These are phyloP conservation scores for Colletotrichum sp. DNA, from an alignment of 2,329 filamentous ascomycete genomes.

Conservation along the genomic window DNA sequence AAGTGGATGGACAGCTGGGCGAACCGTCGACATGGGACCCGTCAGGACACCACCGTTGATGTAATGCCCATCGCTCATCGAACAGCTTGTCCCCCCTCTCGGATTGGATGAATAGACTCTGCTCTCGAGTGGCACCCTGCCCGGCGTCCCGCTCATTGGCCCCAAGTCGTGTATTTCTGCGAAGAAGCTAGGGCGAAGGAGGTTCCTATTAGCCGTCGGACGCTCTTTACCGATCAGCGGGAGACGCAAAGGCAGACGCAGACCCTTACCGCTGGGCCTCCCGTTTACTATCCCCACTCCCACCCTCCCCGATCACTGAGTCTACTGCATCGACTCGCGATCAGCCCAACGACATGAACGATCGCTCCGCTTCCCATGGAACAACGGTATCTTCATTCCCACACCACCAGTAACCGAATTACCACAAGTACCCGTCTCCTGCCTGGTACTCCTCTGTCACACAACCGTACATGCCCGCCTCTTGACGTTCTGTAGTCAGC, in stretches of 20 bases:
- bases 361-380: constrained; percentile 7
- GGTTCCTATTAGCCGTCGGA: neutral
- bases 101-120: neutral
- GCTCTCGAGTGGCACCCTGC: neutral
- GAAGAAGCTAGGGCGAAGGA: neutral
- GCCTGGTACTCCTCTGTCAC: neutral
- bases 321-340: constrained; percentile 11
- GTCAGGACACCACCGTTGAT: neutral
- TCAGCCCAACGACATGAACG: constrained; percentile 15
- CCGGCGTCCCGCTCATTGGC: neutral
- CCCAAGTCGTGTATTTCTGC: neutral
- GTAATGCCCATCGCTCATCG: neutral
- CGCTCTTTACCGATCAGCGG: neutral
- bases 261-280: neutral
- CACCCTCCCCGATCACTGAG: constrained; percentile 14
- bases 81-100: neutral
- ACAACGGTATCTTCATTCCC: constrained; percentile 2
- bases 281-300: constrained; percentile 1
- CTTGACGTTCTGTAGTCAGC: neutral
- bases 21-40: neutral
- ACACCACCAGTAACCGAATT: neutral
- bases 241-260: neutral
- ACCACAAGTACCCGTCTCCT: neutral
- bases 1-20: neutral
- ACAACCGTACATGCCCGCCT: fast-evolving